phyloP scores from a whole-genome alignment of 495 filamentous ascomycete species.

The Talaromyces nanjingensis region DNA sequence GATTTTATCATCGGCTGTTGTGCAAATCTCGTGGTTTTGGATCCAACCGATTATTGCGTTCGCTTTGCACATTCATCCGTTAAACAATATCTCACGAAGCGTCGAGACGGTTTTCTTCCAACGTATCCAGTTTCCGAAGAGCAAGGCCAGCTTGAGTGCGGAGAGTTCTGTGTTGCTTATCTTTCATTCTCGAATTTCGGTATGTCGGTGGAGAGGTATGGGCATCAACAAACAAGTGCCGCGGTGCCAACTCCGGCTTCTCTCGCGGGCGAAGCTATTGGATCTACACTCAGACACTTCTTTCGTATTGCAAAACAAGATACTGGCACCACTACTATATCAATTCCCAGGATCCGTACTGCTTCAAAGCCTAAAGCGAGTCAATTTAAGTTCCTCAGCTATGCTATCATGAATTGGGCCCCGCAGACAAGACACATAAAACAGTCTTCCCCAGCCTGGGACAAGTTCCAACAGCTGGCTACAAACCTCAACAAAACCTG shows the following conservation, averaged over 20 bases:
- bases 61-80: slow-evolving; percentile 31
- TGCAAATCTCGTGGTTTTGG: slow-evolving; percentile 25
- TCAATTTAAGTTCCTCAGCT: slow-evolving; percentile 15
- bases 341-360: not conserved
- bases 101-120: not conserved
- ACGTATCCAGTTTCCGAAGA: slow-evolving; percentile 6
- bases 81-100: slow-evolving; percentile 20
- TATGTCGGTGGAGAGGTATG: slow-evolving; percentile 10
- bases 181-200: slow-evolving; percentile 20
- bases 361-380: not conserved
- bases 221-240: not conserved
- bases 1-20: slow-evolving; percentile 23
- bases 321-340: slow-evolving; percentile 2
- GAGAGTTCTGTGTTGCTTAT: slow-evolving; percentile 19
- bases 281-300: slow-evolving; percentile 1
- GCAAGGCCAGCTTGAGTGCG: slow-evolving; percentile 14
- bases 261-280: slow-evolving; percentile 2
- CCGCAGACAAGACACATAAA: slow-evolving; percentile 12
- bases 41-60: slow-evolving; percentile 15
- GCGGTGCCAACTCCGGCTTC: not conserved
- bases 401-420: slow-evolving; percentile 11
- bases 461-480: slow-evolving; percentile 10
- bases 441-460: slow-evolving; percentile 9
- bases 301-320: not conserved
- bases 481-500: slow-evolving; percentile 17